Evolutionary conservation across 768 basidiomycete species (phyloP), one percentile per base, ranked within the genome.

Genomic region (Podaxis sp.): DNA sequence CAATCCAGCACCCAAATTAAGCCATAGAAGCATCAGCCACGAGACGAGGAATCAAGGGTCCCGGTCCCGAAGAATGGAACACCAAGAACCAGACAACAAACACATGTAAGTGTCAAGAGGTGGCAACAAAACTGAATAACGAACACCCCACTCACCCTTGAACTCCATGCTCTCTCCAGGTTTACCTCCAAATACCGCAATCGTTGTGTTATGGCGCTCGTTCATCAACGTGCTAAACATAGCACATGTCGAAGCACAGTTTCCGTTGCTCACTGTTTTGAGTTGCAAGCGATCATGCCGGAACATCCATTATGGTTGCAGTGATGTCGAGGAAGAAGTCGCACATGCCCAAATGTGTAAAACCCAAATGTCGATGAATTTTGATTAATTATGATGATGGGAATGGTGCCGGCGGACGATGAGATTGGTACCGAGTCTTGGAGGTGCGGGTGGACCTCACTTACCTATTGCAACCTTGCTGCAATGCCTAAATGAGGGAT

Each of bases 151-250:
- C 62, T 58, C 48, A 75, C 79, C 78, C 68, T 84, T 84, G 70
- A 75, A 85, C 66, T 86, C 72, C 61, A 84, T 72, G 27, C 67
- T 65, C 65, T 80, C 73, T 3, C 77, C 76, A 2, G 84, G 81
- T 68, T 81, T 83, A 23, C 84, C 84, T 23, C 85, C 84, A 62
- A 86, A 85, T 13, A 84, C 69, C 4, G 80, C 83, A 47, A 81
- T 79, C 64, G 76, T 82, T 2, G 79, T 82, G 7, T 74, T 67
- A 64, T 84, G 81, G 11, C 76, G 70, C 67, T 87, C 86, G 54
- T 77, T 74, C 84, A 87, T 85, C 55, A 85, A 67, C 1, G 84
- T 85, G 58, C 77, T 81, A 67, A 86, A 86, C 79, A 85, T 79
- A 0, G 85, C 82, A 61, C 86, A 86, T 1, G 86, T 86, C 4